Evolutionary conservation across 2,329 filamentous ascomycete species (phyloP).

Genomic region (Apiospora arundinis): DNA sequence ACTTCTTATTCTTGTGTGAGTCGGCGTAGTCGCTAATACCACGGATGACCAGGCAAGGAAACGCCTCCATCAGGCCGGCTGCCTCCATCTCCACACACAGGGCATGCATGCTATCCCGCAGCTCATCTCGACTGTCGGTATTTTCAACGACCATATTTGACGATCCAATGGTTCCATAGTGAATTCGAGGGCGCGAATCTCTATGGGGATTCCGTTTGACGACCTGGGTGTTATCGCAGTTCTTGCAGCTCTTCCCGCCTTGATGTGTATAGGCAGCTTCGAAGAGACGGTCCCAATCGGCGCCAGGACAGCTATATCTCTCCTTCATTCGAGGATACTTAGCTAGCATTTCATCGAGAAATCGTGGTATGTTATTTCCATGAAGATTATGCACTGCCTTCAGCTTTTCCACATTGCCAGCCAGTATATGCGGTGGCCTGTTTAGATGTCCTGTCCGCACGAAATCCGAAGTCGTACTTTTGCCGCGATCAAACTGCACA

Average conservation of each 20-base stretch:
- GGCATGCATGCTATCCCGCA: conserved; percentile 6
- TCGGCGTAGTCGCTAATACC: conserved; percentile 42
- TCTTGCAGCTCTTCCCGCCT: conserved; percentile 6
- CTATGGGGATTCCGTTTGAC: background rate
- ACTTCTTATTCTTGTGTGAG: conserved; percentile 33
- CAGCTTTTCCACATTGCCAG: too few relatives aligned
- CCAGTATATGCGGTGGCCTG: too few relatives aligned
- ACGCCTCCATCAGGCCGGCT: conserved; percentile 38
- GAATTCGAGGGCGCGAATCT: background rate
- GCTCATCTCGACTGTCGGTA: background rate
- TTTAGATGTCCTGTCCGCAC: too few relatives aligned
- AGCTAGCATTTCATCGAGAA: too few relatives aligned
- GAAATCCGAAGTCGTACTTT: too few relatives aligned
- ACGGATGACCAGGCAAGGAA: conserved; percentile 38
- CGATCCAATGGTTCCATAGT: conserved; percentile 22
- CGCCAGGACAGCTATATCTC: too few relatives aligned
- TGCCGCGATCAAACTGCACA: too few relatives aligned
- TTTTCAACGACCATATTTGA: conserved; percentile 14
- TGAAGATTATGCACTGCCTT: too few relatives aligned
- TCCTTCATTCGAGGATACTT: too few relatives aligned
- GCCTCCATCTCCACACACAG: conserved; percentile 27
- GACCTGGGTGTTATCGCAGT: background rate
- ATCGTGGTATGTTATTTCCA: too few relatives aligned
- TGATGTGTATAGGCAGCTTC: background rate
- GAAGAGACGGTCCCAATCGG: background rate